These are phyloP conservation scores for Vitis riparia DNA, from an alignment of 164 flowering plant species.

Conservation along the genomic window DNA sequence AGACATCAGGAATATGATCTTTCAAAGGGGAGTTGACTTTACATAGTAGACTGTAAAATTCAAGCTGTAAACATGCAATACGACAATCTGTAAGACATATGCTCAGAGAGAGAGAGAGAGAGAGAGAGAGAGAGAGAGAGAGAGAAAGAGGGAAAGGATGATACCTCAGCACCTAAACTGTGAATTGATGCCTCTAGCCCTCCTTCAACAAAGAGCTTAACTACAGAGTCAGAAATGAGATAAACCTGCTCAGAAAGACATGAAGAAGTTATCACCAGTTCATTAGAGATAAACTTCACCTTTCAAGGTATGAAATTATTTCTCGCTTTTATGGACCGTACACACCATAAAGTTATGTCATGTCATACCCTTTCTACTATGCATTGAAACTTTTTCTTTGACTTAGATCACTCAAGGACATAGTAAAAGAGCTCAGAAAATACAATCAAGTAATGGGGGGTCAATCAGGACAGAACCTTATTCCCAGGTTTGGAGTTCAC, in stretches of 20 bases:
- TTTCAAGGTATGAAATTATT: not conserved
- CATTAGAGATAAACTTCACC: not conserved
- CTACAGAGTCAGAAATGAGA: constrained; percentile 58
- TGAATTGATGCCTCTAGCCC: constrained; percentile 77
- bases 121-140: not conserved
- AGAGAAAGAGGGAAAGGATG: not conserved
- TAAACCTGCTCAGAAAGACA: constrained; percentile 53
- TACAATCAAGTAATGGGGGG: not conserved
- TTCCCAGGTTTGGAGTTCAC: too few relatives aligned
- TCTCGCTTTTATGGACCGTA: not conserved
- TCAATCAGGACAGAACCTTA: not conserved
- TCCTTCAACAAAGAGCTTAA: constrained; percentile 84
- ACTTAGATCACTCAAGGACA: not conserved
- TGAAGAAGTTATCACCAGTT: not conserved
- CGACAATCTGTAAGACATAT: constrained; percentile 1
- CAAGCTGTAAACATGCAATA: constrained; percentile 59
- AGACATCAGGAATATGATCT: constrained; percentile 67
- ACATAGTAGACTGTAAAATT: constrained; percentile 60
- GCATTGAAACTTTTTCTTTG: not conserved
- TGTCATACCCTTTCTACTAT: not conserved
- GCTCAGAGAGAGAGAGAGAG: not conserved
- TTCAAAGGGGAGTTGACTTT: constrained; percentile 59
- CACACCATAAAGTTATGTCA: not conserved
- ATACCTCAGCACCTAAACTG: constrained; percentile 87
- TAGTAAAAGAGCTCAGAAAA: not conserved